A percentile compares a stretch with the other conserved stretches of the same genome.
Evolutionary conservation across 345 rosid genomes (phyloP).

Genomic region (Melaleuca quinquenervia): DNA sequence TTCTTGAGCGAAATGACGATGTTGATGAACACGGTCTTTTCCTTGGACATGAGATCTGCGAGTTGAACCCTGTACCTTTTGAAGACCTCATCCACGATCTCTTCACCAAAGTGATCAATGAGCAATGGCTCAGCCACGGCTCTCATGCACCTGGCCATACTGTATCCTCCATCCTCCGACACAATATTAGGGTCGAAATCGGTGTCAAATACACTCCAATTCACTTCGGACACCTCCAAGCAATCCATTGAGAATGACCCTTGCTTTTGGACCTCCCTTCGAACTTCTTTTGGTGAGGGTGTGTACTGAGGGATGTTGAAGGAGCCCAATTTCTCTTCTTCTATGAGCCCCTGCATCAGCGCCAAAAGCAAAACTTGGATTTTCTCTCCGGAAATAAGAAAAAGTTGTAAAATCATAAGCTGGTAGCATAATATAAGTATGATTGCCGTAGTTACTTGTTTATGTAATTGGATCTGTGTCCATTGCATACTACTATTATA

Average conservation of each 20-base stretch:
- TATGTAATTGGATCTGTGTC: not conserved
- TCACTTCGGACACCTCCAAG: slow-evolving; percentile 22
- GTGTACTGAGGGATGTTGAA: slow-evolving; percentile 43
- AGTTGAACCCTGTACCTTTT: not conserved
- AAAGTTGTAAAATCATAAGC: not conserved
- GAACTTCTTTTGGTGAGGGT: slow-evolving; percentile 38
- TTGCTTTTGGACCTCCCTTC: slow-evolving; percentile 17
- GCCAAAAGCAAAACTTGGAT: not conserved
- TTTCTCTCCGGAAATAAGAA: not conserved
- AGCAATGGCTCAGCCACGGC: slow-evolving; percentile 56
- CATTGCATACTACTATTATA: not conserved
- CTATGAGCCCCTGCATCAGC: slow-evolving; percentile 20
- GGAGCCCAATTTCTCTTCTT: slow-evolving; percentile 23
- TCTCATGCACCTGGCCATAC: slow-evolving; percentile 31
- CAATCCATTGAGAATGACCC: slow-evolving; percentile 26
- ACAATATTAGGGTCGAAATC: not conserved
- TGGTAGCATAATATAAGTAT: not conserved
- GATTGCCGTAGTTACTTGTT: not conserved
- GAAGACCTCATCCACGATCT: slow-evolving; percentile 16
- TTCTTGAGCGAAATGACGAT: slow-evolving; percentile 1
- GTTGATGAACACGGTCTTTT: not conserved
- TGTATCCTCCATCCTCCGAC: slow-evolving; percentile 12
- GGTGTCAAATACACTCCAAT: slow-evolving; percentile 12
- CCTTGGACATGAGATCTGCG: not conserved
- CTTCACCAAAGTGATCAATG: slow-evolving; percentile 32